phyloP scores from a whole-genome alignment of 805 yeast species.

The Wickerhamiella dianesei region DNA sequence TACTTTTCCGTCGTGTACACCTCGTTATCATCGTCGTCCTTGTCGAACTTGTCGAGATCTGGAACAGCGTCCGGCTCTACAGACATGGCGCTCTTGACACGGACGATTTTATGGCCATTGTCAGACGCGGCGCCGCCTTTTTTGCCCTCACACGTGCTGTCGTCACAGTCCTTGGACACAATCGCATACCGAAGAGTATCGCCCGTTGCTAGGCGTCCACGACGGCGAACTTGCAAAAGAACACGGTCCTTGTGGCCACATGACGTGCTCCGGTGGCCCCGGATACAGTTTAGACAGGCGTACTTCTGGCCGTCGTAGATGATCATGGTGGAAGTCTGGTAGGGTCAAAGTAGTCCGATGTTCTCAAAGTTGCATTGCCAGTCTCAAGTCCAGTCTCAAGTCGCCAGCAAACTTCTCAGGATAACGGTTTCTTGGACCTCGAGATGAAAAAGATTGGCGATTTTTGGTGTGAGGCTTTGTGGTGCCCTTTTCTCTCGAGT shows the following conservation, averaged over 20 bases:
- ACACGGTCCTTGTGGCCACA: conserved; percentile 75
- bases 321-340: conserved; percentile 15
- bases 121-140: neutral
- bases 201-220: conserved; percentile 42
- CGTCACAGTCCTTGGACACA: neutral
- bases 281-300: conserved; percentile 42
- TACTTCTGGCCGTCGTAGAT: conserved; percentile 17
- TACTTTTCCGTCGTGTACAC: conserved; percentile 16
- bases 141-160: neutral
- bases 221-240: conserved; percentile 70
- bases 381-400: neutral
- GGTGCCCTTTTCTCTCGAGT: neutral
- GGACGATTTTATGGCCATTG: neutral
- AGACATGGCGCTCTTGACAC: neutral
- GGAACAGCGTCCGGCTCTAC: neutral
- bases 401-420: too few species aligned
- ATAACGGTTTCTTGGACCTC: neutral
- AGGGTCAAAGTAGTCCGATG: neutral
- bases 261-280: conserved; percentile 83
- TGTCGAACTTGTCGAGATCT: neutral
- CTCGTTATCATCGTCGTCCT: conserved; percentile 13
- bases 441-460: neutral
- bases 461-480: neutral
- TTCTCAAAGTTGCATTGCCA: neutral
- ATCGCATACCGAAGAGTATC: neutral